Percentiles rank a stretch among this genome's conserved stretches.
Conservation (phyloP, 352 stramenopile species). For the Pythium brachiatum region DNA sequence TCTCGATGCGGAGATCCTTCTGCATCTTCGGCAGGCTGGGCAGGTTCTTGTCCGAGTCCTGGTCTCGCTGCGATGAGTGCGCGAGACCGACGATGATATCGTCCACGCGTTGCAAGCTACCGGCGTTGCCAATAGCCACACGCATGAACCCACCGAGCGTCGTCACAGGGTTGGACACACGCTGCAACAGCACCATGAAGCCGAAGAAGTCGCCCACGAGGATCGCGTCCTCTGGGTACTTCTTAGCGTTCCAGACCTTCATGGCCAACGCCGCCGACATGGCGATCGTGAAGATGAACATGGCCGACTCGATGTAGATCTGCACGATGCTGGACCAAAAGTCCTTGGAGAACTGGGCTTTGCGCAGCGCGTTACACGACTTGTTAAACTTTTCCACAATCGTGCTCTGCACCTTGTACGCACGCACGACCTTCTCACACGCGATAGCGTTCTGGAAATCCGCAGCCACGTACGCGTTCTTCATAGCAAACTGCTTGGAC, state of each 20-base stretch:
- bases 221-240: slow-evolving; percentile 33
- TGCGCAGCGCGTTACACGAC: no score
- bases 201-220: slow-evolving; percentile 73
- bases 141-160: slow-evolving; percentile 83
- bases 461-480: slow-evolving; percentile 23
- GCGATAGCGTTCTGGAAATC: slow-evolving; percentile 81
- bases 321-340: slow-evolving; percentile 73
- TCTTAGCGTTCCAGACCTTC: background rate
- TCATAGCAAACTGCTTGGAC: no score
- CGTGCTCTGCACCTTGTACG: no score
- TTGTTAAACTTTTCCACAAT: no score
- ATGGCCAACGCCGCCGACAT: no score
- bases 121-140: slow-evolving; percentile 80
- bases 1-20: slow-evolving; percentile 56
- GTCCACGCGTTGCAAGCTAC: slow-evolving; percentile 76
- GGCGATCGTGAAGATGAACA: no score
- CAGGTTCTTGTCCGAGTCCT: slow-evolving; percentile 43
- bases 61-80: slow-evolving; percentile 22
- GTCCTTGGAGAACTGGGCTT: no score
- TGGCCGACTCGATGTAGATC: no score
- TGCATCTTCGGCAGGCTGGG: slow-evolving; percentile 70
- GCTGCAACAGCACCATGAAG: slow-evolving; percentile 67
- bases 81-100: slow-evolving; percentile 72
- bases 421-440: slow-evolving; percentile 41
- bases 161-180: slow-evolving; percentile 77